Evolutionary conservation across 345 rosid species (phyloP).

Genomic region (Boechera retrofracta): DNA sequence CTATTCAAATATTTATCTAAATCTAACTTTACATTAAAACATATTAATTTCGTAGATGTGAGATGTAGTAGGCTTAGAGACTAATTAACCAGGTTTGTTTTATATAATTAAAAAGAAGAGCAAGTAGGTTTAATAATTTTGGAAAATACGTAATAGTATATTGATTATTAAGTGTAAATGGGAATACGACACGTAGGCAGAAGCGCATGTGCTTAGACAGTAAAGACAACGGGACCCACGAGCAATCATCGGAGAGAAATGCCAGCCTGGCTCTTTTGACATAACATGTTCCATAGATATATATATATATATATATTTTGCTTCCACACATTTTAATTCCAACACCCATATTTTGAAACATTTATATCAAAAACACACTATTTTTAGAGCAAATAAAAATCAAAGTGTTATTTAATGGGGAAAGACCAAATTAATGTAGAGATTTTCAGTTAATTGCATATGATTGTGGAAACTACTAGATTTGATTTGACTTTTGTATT

Average conservation of each 20-base stretch:
- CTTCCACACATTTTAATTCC: conserved; percentile 34
- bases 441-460: conserved; percentile 25
- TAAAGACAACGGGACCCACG: conserved; percentile 44
- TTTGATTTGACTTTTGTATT: conserved; percentile 19
- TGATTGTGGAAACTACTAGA: conserved; percentile 36
- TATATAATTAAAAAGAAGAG: neutral
- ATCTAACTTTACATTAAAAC: neutral
- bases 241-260: conserved; percentile 46
- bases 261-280: conserved; percentile 47
- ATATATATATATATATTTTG: neutral
- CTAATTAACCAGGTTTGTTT: conserved; percentile 9
- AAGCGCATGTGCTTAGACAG: conserved; percentile 48
- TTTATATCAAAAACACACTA: neutral
- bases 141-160: no score
- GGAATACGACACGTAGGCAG: conserved; percentile 42
- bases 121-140: neutral
- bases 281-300: conserved; percentile 35
- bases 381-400: neutral
- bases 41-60: neutral
- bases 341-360: neutral
- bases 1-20: neutral
- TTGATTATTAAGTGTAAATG: conserved; percentile 21
- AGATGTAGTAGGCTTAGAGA: conserved; percentile 10
- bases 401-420: neutral
- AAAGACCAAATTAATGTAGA: conserved; percentile 14